phyloP scores from a whole-genome alignment of 257 asterid genomes.

The Agastache rugosa region DNA sequence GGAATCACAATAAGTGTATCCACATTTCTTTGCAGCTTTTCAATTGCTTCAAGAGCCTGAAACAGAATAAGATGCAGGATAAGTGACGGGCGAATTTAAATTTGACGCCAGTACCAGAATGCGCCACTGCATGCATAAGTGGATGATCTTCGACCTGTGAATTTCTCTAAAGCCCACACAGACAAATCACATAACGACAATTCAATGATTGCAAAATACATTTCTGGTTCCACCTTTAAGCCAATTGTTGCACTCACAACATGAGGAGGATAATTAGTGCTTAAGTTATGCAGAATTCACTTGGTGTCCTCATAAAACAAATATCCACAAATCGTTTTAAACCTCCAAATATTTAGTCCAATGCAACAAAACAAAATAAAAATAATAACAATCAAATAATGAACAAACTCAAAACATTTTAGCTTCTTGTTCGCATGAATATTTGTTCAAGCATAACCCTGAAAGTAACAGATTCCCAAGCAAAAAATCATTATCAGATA shows the following conservation, averaged over 20 bases:
- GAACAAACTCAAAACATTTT: background rate
- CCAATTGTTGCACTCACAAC: conserved; percentile 24
- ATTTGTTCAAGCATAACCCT: background rate
- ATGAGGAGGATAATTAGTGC: background rate
- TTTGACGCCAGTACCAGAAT: conserved; percentile 8
- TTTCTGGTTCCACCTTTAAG: background rate
- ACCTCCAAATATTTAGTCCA: background rate
- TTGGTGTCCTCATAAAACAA: background rate
- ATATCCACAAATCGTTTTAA: background rate
- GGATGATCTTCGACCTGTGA: background rate
- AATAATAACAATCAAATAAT: background rate
- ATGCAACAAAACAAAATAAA: background rate
- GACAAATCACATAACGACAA: conserved; percentile 9
- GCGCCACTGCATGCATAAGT: conserved; percentile 30
- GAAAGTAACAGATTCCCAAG: conserved; percentile 6
- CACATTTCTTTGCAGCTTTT: conserved; percentile 93
- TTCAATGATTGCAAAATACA: background rate
- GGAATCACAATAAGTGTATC: conserved; percentile 98
- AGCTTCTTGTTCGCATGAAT: background rate
- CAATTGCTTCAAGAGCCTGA: conserved; percentile 97
- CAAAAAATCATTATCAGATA: background rate
- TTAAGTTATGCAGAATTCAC: background rate
- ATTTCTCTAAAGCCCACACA: background rate
- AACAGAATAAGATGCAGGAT: conserved; percentile 32
- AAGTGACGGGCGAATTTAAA: conserved; percentile 15